Percentiles rank a stretch among this genome's conserved stretches.
Evolutionary conservation across 2,329 filamentous ascomycete species (phyloP).

Genomic region (Arthrobotrys pseudoclavata): DNA sequence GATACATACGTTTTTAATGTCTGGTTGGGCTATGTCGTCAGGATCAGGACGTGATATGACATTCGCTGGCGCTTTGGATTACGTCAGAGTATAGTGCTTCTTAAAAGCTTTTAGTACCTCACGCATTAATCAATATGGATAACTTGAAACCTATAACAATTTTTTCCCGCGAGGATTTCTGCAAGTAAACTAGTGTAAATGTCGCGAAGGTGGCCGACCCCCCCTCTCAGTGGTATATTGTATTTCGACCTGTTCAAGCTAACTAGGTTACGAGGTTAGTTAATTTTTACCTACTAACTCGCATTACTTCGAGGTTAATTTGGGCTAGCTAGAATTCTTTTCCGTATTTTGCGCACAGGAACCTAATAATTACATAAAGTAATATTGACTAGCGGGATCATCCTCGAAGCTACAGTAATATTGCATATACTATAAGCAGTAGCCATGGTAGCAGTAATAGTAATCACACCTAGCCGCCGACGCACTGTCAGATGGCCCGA

Average conservation of each 20-base stretch:
- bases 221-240: too few relatives aligned
- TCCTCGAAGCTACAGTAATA: not conserved
- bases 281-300: too few relatives aligned
- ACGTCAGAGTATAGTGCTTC: not conserved
- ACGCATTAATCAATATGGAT: not conserved
- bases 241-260: too few relatives aligned
- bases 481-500: not conserved
- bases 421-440: not conserved
- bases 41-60: constrained; percentile 10
- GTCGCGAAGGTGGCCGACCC: too few relatives aligned
- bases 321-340: too few relatives aligned
- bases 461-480: not conserved
- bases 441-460: not conserved
- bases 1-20: not conserved
- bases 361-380: not conserved
- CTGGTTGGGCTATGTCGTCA: not conserved
- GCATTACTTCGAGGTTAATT: too few relatives aligned
- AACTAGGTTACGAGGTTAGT: too few relatives aligned
- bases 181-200: too few relatives aligned
- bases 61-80: constrained; percentile 13
- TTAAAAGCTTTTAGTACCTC: constrained; percentile 6
- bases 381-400: not conserved
- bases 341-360: too few relatives aligned
- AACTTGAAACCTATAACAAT: not conserved
- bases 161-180: too few relatives aligned